Conservation (phyloP, 768 basidiomycete species). For the Neoboletus brunneissimus region DNA sequence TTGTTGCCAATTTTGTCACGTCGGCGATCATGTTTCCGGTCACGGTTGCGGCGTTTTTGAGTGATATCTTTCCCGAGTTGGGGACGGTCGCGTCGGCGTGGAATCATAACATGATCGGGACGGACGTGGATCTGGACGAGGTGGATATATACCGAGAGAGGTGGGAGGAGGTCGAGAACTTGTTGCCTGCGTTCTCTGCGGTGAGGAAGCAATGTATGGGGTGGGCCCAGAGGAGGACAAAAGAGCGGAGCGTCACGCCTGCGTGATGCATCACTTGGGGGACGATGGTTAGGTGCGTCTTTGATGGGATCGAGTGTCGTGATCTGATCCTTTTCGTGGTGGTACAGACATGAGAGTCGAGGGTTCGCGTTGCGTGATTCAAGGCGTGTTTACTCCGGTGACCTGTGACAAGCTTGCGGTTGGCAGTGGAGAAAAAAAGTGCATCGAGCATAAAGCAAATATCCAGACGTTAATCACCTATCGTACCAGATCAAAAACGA, state of each 20-base stretch:
- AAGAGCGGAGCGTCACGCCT: background rate
- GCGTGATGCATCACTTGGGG: background rate
- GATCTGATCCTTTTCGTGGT: background rate
- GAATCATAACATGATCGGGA: background rate
- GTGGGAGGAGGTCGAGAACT: constrained; percentile 24
- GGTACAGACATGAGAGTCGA: background rate
- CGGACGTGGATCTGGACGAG: constrained; percentile 8
- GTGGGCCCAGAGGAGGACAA: background rate
- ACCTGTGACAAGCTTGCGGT: background rate
- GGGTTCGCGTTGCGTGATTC: background rate
- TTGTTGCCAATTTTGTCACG: constrained; percentile 16
- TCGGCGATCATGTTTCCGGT: constrained; percentile 20
- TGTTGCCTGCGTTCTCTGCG: constrained; percentile 23
- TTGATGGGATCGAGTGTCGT: too few species aligned
- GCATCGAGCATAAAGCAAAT: background rate
- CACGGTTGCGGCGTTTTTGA: constrained; percentile 26
- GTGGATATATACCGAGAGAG: constrained; percentile 6
- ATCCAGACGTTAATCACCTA: background rate
- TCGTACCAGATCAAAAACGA: background rate
- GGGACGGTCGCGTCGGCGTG: constrained; percentile 13
- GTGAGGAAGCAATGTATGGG: constrained; percentile 19
- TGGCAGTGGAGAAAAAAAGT: background rate
- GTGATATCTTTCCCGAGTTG: constrained; percentile 23
- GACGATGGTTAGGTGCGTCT: background rate
- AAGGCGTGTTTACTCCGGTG: background rate